Percentiles rank a stretch among this genome's conserved stretches.
These are phyloP conservation scores for Penicillium cataractarum DNA, from an alignment of 495 filamentous ascomycete genomes.

Conservation along the genomic window DNA sequence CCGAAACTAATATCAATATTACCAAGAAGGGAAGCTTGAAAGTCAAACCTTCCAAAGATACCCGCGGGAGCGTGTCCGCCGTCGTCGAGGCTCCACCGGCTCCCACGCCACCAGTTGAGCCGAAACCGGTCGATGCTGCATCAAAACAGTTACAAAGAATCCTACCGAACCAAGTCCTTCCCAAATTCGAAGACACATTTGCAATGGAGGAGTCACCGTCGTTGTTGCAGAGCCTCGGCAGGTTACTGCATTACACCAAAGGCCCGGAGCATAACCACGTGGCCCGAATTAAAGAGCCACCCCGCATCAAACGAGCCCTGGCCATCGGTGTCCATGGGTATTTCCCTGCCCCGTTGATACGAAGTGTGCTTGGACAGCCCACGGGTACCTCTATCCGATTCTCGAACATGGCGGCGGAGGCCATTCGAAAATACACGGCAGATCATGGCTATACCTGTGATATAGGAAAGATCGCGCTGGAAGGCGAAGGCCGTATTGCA, in stretches of 20 bases:
- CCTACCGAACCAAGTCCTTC: constrained; percentile 67
- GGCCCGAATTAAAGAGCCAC: constrained; percentile 67
- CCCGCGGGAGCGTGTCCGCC: constrained; percentile 26
- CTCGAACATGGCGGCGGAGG: constrained; percentile 81
- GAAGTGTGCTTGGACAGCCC: constrained; percentile 87
- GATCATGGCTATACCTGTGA: constrained; percentile 64
- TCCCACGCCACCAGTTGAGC: constrained; percentile 22
- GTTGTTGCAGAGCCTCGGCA: constrained; percentile 71
- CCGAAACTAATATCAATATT: constrained; percentile 43
- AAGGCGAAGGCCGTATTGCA: constrained; percentile 95
- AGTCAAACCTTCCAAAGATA: constrained; percentile 50
- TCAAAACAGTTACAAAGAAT: constrained; percentile 49
- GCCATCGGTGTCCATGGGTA: constrained; percentile 95
- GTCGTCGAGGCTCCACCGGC: constrained; percentile 42
- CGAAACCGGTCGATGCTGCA: constrained; percentile 40
- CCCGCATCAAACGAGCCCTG: constrained; percentile 77
- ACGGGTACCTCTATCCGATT: constrained; percentile 95
- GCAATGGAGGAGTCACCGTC: constrained; percentile 66
- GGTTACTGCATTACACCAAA: constrained; percentile 64
- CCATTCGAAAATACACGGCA: constrained; percentile 80
- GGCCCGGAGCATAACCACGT: constrained; percentile 69
- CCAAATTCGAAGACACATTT: constrained; percentile 70
- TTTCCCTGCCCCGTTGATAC: constrained; percentile 82
- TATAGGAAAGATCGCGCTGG: constrained; percentile 90
- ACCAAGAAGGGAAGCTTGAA: constrained; percentile 49